Conservation (phyloP, 129 eudicot genomes). For the Lactuca sativa region DNA sequence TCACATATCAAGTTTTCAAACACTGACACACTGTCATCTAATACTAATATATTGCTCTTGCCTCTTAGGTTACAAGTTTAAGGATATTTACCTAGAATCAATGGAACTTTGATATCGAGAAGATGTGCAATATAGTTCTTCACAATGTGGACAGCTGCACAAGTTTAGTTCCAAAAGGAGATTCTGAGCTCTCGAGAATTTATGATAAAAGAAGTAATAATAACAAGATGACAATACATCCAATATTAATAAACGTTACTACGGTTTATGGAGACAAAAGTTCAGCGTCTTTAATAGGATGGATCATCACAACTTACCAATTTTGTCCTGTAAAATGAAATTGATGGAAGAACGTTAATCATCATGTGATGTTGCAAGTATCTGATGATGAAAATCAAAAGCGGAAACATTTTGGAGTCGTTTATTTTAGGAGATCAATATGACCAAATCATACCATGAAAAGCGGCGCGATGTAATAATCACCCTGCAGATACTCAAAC, state of each 20-base stretch:
- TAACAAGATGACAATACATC: constrained; percentile 1
- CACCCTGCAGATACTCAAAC: constrained; percentile 93
- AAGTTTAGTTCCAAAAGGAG: constrained; percentile 10
- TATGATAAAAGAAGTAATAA: constrained; percentile 2
- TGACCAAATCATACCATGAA: constrained; percentile 64
- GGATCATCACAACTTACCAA: constrained; percentile 68
- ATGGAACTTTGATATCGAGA: constrained; percentile 69
- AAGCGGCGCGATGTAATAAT: constrained; percentile 90
- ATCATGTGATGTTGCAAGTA: constrained; percentile 17
- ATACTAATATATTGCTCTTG: background rate
- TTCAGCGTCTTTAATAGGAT: constrained; percentile 27
- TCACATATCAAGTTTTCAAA: background rate
- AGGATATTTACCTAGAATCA: constrained; percentile 69
- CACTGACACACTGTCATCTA: constrained; percentile 6
- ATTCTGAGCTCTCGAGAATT: background rate
- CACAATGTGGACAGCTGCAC: constrained; percentile 84
- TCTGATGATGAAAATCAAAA: background rate
- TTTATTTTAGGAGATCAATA: background rate
- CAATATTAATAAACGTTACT: constrained; percentile 19
- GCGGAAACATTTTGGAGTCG: background rate
- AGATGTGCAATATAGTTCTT: constrained; percentile 82
- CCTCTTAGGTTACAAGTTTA: constrained; percentile 11
- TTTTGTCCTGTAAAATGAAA: constrained; percentile 80
- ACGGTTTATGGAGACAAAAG: constrained; percentile 13
- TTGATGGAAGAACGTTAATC: constrained; percentile 9